Evolutionary conservation across 495 filamentous ascomycete genomes (phyloP).

Genomic region (Daldinia caldariorum): DNA sequence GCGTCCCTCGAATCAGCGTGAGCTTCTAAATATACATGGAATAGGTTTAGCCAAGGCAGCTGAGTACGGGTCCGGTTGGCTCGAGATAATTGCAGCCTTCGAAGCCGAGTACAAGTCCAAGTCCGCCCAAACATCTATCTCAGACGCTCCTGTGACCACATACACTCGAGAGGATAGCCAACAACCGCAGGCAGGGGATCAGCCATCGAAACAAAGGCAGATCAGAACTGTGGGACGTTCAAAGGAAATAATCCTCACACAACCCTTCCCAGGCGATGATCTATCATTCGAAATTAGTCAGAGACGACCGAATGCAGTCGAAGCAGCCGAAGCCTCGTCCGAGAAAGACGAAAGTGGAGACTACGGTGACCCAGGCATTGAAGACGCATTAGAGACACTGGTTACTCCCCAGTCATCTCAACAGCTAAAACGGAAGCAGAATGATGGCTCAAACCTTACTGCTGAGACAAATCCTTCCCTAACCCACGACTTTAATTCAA

Average conservation of each 20-base stretch:
- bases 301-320: slow-evolving; percentile 56
- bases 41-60: neutral
- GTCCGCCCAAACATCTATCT: neutral
- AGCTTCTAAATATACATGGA: slow-evolving; percentile 25
- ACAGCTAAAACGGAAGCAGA: slow-evolving; percentile 6
- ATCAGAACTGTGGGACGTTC: slow-evolving; percentile 66
- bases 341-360: slow-evolving; percentile 34
- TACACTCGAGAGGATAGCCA: neutral
- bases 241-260: slow-evolving; percentile 56
- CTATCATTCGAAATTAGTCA: slow-evolving; percentile 7
- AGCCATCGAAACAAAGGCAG: slow-evolving; percentile 48
- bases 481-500: neutral
- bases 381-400: slow-evolving; percentile 59
- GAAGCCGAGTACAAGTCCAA: slow-evolving; percentile 5
- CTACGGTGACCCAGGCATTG: slow-evolving; percentile 67
- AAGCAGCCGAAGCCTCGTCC: slow-evolving; percentile 51
- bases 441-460: neutral
- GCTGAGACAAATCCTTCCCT: neutral
- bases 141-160: neutral
- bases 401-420: neutral
- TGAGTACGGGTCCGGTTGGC: slow-evolving; percentile 19
- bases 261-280: neutral
- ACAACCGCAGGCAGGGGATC: slow-evolving; percentile 32
- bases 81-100: slow-evolving; percentile 27
- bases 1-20: slow-evolving; percentile 22